Conservation (phyloP, 495 filamentous ascomycete species). For the Geoglossum glabrum region DNA sequence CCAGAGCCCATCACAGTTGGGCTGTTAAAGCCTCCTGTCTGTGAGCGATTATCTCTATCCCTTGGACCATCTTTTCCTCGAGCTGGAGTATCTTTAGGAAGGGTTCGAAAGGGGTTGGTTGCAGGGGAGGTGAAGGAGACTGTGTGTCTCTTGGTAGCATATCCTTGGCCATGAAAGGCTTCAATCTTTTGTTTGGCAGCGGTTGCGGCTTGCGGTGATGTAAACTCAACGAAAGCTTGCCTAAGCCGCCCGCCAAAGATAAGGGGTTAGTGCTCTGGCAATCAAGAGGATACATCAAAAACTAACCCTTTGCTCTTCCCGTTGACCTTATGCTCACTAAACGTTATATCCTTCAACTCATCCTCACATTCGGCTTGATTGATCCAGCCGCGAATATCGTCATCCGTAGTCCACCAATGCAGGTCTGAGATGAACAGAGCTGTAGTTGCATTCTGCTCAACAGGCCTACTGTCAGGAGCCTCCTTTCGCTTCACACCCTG, state of each 20-base stretch:
- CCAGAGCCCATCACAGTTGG: constrained; percentile 7
- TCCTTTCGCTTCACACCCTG: constrained; percentile 66
- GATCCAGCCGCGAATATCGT: constrained; percentile 81
- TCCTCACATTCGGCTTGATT: constrained; percentile 54
- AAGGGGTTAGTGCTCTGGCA: not conserved
- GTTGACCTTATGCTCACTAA: constrained; percentile 96
- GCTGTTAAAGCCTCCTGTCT: constrained; percentile 17
- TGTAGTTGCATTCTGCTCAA: constrained; percentile 65
- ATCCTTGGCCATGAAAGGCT: constrained; percentile 23
- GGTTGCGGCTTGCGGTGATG: constrained; percentile 64
- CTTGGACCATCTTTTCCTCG: constrained; percentile 42
- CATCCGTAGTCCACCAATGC: constrained; percentile 92
- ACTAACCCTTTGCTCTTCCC: constrained; percentile 93
- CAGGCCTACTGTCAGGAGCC: constrained; percentile 47
- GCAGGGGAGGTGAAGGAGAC: constrained; percentile 59
- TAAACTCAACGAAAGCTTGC: constrained; percentile 80
- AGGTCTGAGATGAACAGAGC: constrained; percentile 74
- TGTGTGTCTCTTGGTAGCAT: constrained; percentile 38
- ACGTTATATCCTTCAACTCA: constrained; percentile 81
- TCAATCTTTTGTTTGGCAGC: constrained; percentile 73
- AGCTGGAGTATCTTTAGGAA: constrained; percentile 75
- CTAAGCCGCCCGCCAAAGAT: constrained; percentile 23
- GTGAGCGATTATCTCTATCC: constrained; percentile 21
- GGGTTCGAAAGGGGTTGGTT: constrained; percentile 71
- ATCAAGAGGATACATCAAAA: not conserved